Evolutionary conservation across 2,329 filamentous ascomycete genomes (phyloP), one percentile per base, ranked within the genome.

Genomic region (Cladophialophora immunda): DNA sequence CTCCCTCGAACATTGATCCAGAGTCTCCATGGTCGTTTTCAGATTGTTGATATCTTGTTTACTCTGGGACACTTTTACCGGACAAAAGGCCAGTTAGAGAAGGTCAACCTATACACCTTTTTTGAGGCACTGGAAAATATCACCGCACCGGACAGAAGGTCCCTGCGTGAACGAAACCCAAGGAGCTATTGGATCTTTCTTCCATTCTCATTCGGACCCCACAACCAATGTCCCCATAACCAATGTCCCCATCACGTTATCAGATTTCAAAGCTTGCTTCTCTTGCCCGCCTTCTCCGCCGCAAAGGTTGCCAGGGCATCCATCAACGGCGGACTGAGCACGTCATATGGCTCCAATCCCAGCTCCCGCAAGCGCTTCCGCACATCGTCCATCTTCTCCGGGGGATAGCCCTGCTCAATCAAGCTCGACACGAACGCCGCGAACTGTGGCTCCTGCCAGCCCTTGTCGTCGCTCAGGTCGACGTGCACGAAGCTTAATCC

Each of bases 361-460:
- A 85, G 71, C 1, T 75, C 73, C 78, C 81, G 83, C 66, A 91
- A 82, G 75, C 81, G 84, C 2, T 67, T 70, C 50, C 89, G 81
- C 3, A 91, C 84, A 19, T 81, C 83, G 57, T 81, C 83, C 72
- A 89, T 89, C 38, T 81, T 79, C 17, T 78, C 75, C 0, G 88
- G 85, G 55, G 84, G 77, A 72, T 86, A 89, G 1, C 89, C 89
- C 74, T 90, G 87, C 83, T 91, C 89, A 66, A 91, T 89, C 66
- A 90, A 86, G 64, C 85, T 88, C 38, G 85, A 87, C 45, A 91
- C 88, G 67, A 91, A 91, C 0, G 84, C 89, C 1, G 89, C 89
- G 71, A 91, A 91, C 74, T 90, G 88, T 6, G 88, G 88, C 79
- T 90, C 89, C 78, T 91, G 88, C 88, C 89, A 91, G n/a, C 88